A percentile compares a stretch with the other conserved stretches of the same genome.
Conservation (phyloP, 352 stramenopile species). For the Pythium phragmitis region DNA sequence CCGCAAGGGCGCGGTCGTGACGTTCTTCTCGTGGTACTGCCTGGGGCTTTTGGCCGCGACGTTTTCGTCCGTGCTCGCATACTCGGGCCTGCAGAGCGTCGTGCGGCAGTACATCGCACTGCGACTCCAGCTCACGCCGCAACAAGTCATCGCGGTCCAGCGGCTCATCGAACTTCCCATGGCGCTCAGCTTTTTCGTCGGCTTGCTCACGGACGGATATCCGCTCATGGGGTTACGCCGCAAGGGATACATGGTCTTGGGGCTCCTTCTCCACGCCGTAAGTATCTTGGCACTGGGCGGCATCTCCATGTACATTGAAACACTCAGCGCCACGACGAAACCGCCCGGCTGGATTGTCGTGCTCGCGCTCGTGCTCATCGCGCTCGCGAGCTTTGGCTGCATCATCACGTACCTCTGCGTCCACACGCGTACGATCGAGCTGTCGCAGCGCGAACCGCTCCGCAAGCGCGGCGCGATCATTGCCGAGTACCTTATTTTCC, state of each 20-base stretch:
- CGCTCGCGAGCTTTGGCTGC: conserved; percentile 34
- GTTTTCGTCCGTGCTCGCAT: conserved; percentile 29
- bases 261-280: conserved; percentile 25
- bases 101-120: conserved; percentile 21
- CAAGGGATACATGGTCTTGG: conserved; percentile 41
- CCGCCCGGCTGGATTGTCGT: conserved; percentile 21
- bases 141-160: conserved; percentile 27
- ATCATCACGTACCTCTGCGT: conserved; percentile 47
- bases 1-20: conserved; percentile 28
- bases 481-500: conserved; percentile 40
- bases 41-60: conserved; percentile 25
- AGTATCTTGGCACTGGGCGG: conserved; percentile 22
- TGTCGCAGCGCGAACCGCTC: conserved; percentile 41
- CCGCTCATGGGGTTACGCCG: conserved; percentile 33
- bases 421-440: conserved; percentile 41
- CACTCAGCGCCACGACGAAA: neutral
- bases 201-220: conserved; percentile 34
- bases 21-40: conserved; percentile 34
- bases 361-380: conserved; percentile 31
- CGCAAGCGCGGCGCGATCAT: conserved; percentile 29
- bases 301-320: conserved; percentile 28
- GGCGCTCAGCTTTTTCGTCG: conserved; percentile 36
- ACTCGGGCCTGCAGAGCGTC: conserved; percentile 20
- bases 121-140: conserved; percentile 19
- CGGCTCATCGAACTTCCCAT: conserved; percentile 36